These are phyloP conservation scores for Byssoonygena ceratinophila DNA, from an alignment of 2,329 filamentous ascomycete species.

Conservation along the genomic window DNA sequence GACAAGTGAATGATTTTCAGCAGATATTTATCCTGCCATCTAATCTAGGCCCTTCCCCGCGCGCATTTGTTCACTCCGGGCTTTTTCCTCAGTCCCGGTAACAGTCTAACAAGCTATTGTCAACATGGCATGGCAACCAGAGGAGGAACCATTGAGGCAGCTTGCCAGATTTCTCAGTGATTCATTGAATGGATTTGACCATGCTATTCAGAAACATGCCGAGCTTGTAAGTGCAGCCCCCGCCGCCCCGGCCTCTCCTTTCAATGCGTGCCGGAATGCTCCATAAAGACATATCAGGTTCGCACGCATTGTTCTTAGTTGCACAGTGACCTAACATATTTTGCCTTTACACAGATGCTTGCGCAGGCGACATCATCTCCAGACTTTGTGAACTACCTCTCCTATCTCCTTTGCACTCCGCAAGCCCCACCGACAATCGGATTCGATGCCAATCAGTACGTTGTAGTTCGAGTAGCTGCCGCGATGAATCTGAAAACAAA, in stretches of 20 bases:
- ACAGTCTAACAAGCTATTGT: conserved; percentile 3
- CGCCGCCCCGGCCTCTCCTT: too few relatives aligned
- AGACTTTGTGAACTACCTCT: conserved; percentile 95
- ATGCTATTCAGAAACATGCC: conserved; percentile 72
- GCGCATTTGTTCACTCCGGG: not conserved
- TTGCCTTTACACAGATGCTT: conserved; percentile 59
- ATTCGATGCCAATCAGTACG: conserved; percentile 53
- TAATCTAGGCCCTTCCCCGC: not conserved
- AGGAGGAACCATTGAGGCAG: conserved; percentile 76
- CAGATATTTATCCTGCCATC: not conserved
- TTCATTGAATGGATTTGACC: conserved; percentile 76
- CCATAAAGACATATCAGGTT: not conserved
- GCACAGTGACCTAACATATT: not conserved
- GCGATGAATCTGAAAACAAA: conserved; percentile 96
- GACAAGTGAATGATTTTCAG: not conserved
- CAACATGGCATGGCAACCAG: conserved; percentile 85
- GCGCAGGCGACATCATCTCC: conserved; percentile 75
- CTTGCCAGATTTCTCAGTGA: conserved; percentile 81
- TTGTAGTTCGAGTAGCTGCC: conserved; percentile 72
- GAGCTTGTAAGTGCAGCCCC: conserved; percentile 56
- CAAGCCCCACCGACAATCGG: conserved; percentile 46
- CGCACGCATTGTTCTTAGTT: not conserved
- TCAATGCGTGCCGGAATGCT: not conserved
- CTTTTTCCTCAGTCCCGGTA: not conserved
- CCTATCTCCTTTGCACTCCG: conserved; percentile 71